A percentile compares a stretch with the other conserved stretches of the same genome.
phyloP scores from a whole-genome alignment of 305 asterid genomes.

The Euphrasia arctica region DNA sequence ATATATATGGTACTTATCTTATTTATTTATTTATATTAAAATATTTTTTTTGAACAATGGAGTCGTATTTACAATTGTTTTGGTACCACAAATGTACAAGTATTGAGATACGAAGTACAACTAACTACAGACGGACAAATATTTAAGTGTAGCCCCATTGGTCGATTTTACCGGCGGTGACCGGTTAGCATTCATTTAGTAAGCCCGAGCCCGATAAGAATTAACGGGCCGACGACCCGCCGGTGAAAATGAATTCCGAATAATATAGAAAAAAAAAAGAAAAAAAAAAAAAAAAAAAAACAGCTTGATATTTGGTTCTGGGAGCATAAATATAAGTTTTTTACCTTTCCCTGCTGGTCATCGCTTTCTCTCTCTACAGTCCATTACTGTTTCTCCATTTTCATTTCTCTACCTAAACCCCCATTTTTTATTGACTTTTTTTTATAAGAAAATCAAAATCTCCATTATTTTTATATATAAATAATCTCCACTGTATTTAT shows the following conservation, averaged over 20 bases:
- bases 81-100: not conserved
- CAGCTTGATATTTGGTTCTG: not conserved
- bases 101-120: not conserved
- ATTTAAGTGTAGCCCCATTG: not conserved
- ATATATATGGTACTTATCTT: too few relatives aligned
- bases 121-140: not conserved
- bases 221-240: not conserved
- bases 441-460: too few relatives aligned
- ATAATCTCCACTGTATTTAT: too few relatives aligned
- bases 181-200: not conserved
- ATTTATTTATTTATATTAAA: too few relatives aligned
- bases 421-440: not conserved
- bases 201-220: too few relatives aligned
- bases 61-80: too few relatives aligned
- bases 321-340: not conserved
- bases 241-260: not conserved
- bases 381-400: not conserved
- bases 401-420: constrained; percentile 5
- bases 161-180: not conserved
- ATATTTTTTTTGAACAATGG: too few relatives aligned
- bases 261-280: not conserved
- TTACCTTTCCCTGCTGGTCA: not conserved
- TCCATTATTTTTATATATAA: too few relatives aligned
- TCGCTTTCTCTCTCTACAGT: not conserved
- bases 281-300: not conserved